These are phyloP conservation scores for Calonectria leucothoes DNA, from an alignment of 2,329 filamentous ascomycete genomes.

Conservation along the genomic window DNA sequence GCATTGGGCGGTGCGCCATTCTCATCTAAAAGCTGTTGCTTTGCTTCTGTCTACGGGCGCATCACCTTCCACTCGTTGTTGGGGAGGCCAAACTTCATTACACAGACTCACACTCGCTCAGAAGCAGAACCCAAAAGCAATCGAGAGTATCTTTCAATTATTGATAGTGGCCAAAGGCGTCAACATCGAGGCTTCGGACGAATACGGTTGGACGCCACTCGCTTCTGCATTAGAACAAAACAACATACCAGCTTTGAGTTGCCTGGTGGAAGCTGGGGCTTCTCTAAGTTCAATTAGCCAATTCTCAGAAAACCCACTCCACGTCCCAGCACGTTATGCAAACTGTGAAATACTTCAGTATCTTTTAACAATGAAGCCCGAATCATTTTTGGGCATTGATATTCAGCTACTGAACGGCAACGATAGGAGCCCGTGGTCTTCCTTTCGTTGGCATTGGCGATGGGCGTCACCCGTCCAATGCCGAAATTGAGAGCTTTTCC, in stretches of 20 bases:
- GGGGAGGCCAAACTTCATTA: neutral
- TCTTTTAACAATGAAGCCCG: neutral
- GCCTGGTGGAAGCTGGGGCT: conserved; percentile 3
- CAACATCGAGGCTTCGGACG: neutral
- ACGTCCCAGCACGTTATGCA: neutral
- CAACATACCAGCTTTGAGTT: neutral
- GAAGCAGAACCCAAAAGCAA: too few species aligned
- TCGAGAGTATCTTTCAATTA: neutral
- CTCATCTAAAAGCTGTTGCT: neutral
- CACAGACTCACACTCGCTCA: neutral
- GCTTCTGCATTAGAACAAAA: accelerated
- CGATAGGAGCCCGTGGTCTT: neutral
- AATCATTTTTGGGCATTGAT: neutral
- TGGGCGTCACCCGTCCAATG: too few species aligned
- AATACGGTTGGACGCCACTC: neutral
- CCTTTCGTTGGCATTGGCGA: too few species aligned
- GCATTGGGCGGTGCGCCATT: too few species aligned
- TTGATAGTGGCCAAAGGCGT: neutral
- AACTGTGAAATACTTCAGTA: neutral
- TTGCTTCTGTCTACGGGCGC: neutral
- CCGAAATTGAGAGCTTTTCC: too few species aligned
- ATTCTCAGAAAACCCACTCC: neutral
- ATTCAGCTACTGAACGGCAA: neutral
- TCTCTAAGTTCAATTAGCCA: neutral
- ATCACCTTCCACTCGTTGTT: neutral